A percentile compares a stretch with the other conserved stretches of the same genome.
Evolutionary conservation across 2,329 filamentous ascomycete species (phyloP).

Genomic region (Pseudocercospora vitis): DNA sequence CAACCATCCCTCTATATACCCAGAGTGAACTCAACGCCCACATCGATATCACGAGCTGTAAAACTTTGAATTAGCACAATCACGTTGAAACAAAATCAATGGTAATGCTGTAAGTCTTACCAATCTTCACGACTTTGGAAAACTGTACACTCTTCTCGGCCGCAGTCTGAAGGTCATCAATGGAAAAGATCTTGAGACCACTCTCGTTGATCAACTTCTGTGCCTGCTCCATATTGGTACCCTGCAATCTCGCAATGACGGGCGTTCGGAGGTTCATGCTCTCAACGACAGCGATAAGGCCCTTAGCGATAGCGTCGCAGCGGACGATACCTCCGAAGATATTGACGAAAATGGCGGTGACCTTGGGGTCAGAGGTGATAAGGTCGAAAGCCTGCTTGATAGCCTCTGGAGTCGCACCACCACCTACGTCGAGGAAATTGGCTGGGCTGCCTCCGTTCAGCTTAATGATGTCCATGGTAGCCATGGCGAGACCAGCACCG

Average conservation of each 20-base stretch:
- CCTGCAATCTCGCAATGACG: slow-evolving; percentile 95
- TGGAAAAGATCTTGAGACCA: slow-evolving; percentile 99
- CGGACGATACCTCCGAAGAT: slow-evolving; percentile 99
- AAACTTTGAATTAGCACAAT: slow-evolving; percentile 29
- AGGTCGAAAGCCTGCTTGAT: slow-evolving; percentile 98
- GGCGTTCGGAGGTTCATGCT: slow-evolving; percentile 94
- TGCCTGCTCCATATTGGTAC: slow-evolving; percentile 95
- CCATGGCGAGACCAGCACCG: slow-evolving; percentile 98
- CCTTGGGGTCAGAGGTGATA: slow-evolving; percentile 97
- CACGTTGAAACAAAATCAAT: slow-evolving; percentile 10
- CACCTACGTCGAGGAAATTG: slow-evolving; percentile 98
- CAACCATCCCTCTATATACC: slow-evolving; percentile 69
- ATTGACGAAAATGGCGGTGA: slow-evolving; percentile 99
- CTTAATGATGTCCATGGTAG: slow-evolving; percentile 99
- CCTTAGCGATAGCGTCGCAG: slow-evolving; percentile 95
- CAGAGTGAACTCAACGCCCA: slow-evolving; percentile 91
- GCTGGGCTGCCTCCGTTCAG: slow-evolving; percentile 93
- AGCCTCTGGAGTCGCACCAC: slow-evolving; percentile 92
- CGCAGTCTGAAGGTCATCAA: slow-evolving; percentile 94
- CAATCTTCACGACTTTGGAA: slow-evolving; percentile 98
- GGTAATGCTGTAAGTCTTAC: slow-evolving; percentile 52
- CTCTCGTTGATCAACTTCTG: slow-evolving; percentile 93
- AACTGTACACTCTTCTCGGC: slow-evolving; percentile 99
- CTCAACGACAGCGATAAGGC: slow-evolving; percentile 91
- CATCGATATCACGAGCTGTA: slow-evolving; percentile 87